Evolutionary conservation across 306 rosid species (phyloP).

Genomic region (Trifolium pratense): DNA sequence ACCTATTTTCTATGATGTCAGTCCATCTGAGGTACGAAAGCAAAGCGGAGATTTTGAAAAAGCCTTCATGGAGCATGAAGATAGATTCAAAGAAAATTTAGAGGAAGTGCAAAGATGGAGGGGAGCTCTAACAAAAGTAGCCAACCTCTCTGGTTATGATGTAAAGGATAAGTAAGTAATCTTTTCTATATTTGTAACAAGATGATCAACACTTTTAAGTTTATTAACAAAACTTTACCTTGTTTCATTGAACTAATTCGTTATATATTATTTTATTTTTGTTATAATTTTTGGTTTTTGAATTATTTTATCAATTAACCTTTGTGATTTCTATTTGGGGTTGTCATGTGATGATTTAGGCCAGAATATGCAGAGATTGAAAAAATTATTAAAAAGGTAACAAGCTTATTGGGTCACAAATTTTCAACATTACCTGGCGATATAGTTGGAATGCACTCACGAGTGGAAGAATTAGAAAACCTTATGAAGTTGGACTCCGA

Average conservation of each 20-base stretch:
- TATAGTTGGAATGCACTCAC: slow-evolving; percentile 18
- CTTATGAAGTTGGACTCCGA: neutral
- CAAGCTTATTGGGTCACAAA: neutral
- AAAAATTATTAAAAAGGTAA: neutral
- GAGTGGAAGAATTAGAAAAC: neutral
- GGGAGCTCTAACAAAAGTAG: neutral
- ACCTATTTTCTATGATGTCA: neutral
- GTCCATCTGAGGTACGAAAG: slow-evolving; percentile 35
- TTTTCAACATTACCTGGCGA: neutral
- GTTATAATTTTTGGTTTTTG: too few species aligned
- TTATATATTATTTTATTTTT: too few species aligned
- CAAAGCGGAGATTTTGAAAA: neutral
- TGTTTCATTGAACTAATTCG: too few species aligned
- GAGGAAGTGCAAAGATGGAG: slow-evolving; percentile 30
- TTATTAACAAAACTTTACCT: too few species aligned
- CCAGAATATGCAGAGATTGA: neutral
- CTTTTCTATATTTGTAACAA: neutral
- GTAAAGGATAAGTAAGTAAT: neutral
- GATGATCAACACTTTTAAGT: neutral
- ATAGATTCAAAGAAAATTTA: slow-evolving; percentile 16
- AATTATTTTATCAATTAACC: too few species aligned
- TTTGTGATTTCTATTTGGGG: too few species aligned
- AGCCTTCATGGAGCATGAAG: slow-evolving; percentile 18
- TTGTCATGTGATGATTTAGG: neutral
- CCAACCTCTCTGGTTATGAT: slow-evolving; percentile 15